These are phyloP conservation scores for Penicillium diatomitis DNA, from an alignment of 495 filamentous ascomycete species.

Conservation along the genomic window DNA sequence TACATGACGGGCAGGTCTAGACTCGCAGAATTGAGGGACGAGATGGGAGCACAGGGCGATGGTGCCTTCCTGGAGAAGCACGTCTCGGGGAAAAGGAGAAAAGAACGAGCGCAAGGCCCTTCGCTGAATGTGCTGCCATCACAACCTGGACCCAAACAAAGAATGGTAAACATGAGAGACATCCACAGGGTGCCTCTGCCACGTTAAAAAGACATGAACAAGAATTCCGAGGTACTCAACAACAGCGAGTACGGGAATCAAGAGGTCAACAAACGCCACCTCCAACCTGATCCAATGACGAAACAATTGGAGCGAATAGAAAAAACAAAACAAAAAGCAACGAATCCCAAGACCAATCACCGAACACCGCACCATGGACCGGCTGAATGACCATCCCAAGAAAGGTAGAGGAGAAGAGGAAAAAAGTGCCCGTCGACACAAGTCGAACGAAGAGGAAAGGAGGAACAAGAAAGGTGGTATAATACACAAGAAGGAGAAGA, in stretches of 20 bases:
- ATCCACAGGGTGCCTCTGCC: too few relatives aligned
- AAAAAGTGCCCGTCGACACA: not conserved
- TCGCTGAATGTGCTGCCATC: too few relatives aligned
- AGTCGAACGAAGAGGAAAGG: constrained; percentile 9
- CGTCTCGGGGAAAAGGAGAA: not conserved
- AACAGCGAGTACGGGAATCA: constrained; percentile 7
- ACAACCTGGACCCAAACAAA: too few relatives aligned
- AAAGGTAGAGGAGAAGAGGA: constrained; percentile 7
- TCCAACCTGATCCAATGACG: constrained; percentile 24
- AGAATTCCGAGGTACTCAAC: constrained; percentile 12
- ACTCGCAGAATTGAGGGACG: constrained; percentile 5
- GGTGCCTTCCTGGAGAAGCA: constrained; percentile 26
- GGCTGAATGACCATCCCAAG: constrained; percentile 21
- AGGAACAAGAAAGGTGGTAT: constrained; percentile 20
- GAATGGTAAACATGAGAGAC: too few relatives aligned
- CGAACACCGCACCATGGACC: constrained; percentile 38
- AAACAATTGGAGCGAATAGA: too few relatives aligned
- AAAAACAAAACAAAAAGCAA: too few relatives aligned
- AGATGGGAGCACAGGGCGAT: constrained; percentile 10
- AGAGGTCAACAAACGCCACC: constrained; percentile 29
- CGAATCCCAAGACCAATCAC: constrained; percentile 19
- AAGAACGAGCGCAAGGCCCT: not conserved
- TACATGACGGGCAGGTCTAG: constrained; percentile 25
- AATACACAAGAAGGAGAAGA: constrained; percentile 29
- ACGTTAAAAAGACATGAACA: constrained; percentile 6